Conservation (phyloP, 2,329 filamentous ascomycete genomes). For the Hypomyces rosellus region DNA sequence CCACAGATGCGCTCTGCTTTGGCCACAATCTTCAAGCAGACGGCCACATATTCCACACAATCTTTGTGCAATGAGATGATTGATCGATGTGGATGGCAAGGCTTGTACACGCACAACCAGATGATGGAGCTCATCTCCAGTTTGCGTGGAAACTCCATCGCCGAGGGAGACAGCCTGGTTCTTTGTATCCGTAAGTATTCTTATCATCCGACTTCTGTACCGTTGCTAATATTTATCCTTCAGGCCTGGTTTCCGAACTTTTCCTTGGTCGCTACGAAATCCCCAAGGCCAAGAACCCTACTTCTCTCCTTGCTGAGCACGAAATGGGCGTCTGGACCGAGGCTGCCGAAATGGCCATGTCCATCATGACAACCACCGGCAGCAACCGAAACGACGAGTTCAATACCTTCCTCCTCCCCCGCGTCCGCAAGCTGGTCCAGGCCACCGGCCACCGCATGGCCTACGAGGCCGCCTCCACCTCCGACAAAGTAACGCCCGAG, state of each 20-base stretch:
- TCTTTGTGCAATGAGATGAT: constrained; percentile 14
- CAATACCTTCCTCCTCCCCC: constrained; percentile 20
- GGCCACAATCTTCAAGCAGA: constrained; percentile 12
- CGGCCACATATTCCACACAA: constrained; percentile 1
- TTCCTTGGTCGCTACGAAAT: constrained; percentile 19
- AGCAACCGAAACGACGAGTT: constrained; percentile 15
- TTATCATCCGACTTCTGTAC: neutral
- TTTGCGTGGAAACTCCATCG: constrained; percentile 19
- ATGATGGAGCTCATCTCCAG: constrained; percentile 16
- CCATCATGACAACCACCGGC: constrained; percentile 2
- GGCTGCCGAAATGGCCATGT: constrained; percentile 9
- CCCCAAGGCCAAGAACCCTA: constrained; percentile 12
- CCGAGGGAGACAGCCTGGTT: constrained; percentile 22
- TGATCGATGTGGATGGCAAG: constrained; percentile 25
- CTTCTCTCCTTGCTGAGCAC: constrained; percentile 17
- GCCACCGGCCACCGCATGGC: constrained; percentile 24
- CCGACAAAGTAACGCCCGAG: neutral
- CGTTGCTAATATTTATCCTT: neutral
- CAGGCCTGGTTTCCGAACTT: constrained; percentile 21
- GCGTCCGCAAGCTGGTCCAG: constrained; percentile 18
- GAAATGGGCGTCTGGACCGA: constrained; percentile 19
- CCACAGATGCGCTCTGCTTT: constrained; percentile 8
- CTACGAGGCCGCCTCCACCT: constrained; percentile 18
- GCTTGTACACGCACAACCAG: constrained; percentile 20
- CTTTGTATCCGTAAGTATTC: constrained; percentile 22